These are phyloP conservation scores for Aspergillus fumigatiaffinis DNA, from an alignment of 2,329 filamentous ascomycete genomes.

Conservation along the genomic window DNA sequence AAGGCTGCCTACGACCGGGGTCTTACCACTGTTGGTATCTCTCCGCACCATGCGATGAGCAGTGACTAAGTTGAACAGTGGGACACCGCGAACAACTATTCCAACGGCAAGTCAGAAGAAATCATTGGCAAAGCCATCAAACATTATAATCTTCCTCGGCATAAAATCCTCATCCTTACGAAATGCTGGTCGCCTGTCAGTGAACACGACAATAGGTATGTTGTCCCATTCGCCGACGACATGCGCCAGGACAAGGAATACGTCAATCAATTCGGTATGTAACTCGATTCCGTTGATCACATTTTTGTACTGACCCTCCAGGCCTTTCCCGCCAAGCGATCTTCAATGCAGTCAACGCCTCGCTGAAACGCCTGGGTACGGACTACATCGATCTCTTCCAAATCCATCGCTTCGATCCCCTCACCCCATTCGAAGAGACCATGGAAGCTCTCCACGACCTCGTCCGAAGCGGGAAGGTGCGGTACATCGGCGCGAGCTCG, in stretches of 20 bases:
- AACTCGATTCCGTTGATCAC: slow-evolving; percentile 15
- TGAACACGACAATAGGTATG: slow-evolving; percentile 4
- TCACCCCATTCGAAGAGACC: slow-evolving; percentile 47
- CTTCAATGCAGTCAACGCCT: slow-evolving; percentile 38
- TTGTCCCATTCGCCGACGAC: neutral
- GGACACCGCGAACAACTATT: slow-evolving; percentile 18
- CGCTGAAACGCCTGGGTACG: slow-evolving; percentile 44
- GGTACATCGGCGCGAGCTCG: slow-evolving; percentile 28
- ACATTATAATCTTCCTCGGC: slow-evolving; percentile 17
- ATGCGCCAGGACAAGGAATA: neutral
- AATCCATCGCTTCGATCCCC: slow-evolving; percentile 1
- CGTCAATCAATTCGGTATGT: slow-evolving; percentile 6
- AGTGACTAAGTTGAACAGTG: slow-evolving; percentile 12
- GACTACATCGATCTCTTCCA: slow-evolving; percentile 1
- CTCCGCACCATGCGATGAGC: slow-evolving; percentile 24
- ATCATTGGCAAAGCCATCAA: slow-evolving; percentile 58
- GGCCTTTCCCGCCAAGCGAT: slow-evolving; percentile 38
- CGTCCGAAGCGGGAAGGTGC: slow-evolving; percentile 27
- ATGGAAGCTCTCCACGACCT: slow-evolving; percentile 44
- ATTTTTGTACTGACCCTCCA: slow-evolving; percentile 31
- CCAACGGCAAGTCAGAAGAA: slow-evolving; percentile 57
- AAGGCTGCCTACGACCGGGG: slow-evolving; percentile 12
- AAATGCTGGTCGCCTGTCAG: slow-evolving; percentile 19
- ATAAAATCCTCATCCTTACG: slow-evolving; percentile 19
- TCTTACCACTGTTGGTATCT: slow-evolving; percentile 20